phyloP scores from a whole-genome alignment of 1,284 basidiomycete species.

The Pterulicium gracile region DNA sequence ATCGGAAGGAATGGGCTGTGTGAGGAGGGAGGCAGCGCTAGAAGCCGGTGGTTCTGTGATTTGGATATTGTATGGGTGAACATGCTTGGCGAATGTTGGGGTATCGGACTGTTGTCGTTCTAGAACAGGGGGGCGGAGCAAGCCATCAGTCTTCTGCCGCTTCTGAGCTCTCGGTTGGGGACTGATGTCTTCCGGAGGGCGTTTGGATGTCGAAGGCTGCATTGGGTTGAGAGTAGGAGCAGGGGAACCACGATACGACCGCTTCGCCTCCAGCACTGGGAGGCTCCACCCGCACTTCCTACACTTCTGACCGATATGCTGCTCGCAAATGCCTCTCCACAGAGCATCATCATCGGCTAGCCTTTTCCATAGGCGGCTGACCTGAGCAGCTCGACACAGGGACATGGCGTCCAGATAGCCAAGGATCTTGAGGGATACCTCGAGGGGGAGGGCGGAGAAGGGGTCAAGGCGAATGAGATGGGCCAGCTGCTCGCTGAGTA shows the following conservation, averaged over 20 bases:
- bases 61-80: not conserved
- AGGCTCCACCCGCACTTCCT: constrained; percentile 97
- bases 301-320: constrained; percentile 97
- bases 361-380: constrained; percentile 76
- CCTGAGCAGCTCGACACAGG: constrained; percentile 92
- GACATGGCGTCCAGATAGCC: constrained; percentile 92
- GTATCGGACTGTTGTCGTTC: constrained; percentile 41
- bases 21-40: not conserved
- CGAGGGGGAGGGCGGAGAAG: constrained; percentile 84
- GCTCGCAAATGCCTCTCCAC: constrained; percentile 96
- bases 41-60: not conserved
- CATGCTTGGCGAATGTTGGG: not conserved
- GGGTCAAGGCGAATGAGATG: constrained; percentile 95
- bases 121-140: constrained; percentile 20
- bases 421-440: constrained; percentile 85
- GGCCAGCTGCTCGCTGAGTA: constrained; percentile 85
- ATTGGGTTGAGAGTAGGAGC: constrained; percentile 11
- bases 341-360: constrained; percentile 95
- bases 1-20: not conserved
- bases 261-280: constrained; percentile 77
- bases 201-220: constrained; percentile 19
- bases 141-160: constrained; percentile 5
- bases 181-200: not conserved
- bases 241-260: constrained; percentile 23
- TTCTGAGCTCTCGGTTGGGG: not conserved